A percentile compares a stretch with the other conserved stretches of the same genome.
Conservation (phyloP, 164 flowering plant species). For the Aristolochia californica region DNA sequence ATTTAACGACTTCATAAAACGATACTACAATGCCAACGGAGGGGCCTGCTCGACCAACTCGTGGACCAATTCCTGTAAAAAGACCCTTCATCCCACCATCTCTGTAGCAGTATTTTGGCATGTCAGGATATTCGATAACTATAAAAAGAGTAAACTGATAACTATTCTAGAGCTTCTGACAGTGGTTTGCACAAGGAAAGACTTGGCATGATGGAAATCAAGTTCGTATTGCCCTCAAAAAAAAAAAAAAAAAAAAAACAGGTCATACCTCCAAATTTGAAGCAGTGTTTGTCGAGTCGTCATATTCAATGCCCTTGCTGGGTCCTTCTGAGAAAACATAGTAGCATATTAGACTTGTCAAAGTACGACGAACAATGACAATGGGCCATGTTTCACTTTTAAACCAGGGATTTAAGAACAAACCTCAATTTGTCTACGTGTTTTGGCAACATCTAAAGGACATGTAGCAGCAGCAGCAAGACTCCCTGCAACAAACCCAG, state of each 20-base stretch:
- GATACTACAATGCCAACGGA: slow-evolving; percentile 94
- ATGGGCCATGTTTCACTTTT: neutral
- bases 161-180: too few species aligned
- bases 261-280: slow-evolving; percentile 73
- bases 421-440: slow-evolving; percentile 93
- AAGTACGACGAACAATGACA: neutral
- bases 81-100: slow-evolving; percentile 72
- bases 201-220: neutral
- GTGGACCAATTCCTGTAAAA: slow-evolving; percentile 84
- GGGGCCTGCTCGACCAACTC: slow-evolving; percentile 93
- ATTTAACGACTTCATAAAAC: slow-evolving; percentile 85
- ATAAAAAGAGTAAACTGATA: too few species aligned
- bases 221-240: too few species aligned
- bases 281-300: slow-evolving; percentile 54
- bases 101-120: slow-evolving; percentile 25
- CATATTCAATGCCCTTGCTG: slow-evolving; percentile 61
- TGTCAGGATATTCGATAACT: neutral
- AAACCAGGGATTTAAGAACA: neutral
- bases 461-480: slow-evolving; percentile 96
- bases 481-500: slow-evolving; percentile 89
- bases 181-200: too few species aligned
- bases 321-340: slow-evolving; percentile 61
- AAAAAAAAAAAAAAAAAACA: too few species aligned
- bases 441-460: slow-evolving; percentile 95
- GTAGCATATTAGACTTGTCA: neutral